phyloP scores from a whole-genome alignment of 129 eudicot species.

The Smallanthus sonchifolius region DNA sequence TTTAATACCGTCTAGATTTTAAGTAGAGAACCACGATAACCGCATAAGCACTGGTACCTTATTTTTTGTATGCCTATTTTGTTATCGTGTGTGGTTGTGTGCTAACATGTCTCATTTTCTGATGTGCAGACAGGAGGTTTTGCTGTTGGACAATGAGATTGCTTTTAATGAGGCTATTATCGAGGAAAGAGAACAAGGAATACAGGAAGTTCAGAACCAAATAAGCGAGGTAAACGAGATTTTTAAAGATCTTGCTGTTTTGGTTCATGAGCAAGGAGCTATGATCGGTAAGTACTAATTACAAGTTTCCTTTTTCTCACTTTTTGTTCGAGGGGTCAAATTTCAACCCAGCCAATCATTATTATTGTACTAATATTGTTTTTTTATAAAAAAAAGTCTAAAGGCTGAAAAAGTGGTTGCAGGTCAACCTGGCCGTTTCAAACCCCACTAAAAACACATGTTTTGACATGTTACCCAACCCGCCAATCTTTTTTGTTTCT shows the following conservation, averaged over 20 bases:
- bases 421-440: background rate
- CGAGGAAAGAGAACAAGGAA: conserved; percentile 79
- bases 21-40: background rate
- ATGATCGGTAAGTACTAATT: conserved; percentile 45
- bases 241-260: conserved; percentile 60
- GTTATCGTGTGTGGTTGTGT: background rate
- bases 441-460: background rate
- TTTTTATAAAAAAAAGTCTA: background rate
- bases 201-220: conserved; percentile 61
- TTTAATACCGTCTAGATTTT: background rate
- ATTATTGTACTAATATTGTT: too few species aligned
- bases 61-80: background rate
- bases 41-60: background rate
- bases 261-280: conserved; percentile 56
- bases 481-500: background rate
- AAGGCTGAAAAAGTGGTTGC: background rate
- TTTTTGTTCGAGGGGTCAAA: background rate
- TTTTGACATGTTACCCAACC: background rate
- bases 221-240: conserved; percentile 67
- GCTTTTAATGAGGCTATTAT: conserved; percentile 56
- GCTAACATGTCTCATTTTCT: background rate
- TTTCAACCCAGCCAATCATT: too few species aligned
- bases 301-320: background rate
- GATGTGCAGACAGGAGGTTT: conserved; percentile 36
- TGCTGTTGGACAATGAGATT: conserved; percentile 53